Conservation (phyloP, 2,329 filamentous ascomycete species). For the Ophiostoma ulmi region DNA sequence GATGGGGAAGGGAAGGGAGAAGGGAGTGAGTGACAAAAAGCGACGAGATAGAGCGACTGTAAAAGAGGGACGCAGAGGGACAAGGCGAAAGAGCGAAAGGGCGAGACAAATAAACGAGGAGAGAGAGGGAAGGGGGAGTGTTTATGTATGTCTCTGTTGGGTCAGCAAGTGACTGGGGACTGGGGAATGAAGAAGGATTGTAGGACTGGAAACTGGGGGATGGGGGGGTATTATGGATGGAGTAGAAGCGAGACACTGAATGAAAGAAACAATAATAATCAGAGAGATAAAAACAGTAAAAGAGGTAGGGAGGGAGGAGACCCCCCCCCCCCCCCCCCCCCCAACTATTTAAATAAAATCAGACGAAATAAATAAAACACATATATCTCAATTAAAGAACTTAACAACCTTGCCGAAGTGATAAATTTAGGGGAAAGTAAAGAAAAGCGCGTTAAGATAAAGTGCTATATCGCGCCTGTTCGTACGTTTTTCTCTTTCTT, state of each 20-base stretch:
- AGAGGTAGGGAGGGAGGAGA: not conserved
- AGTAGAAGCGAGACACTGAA: not conserved
- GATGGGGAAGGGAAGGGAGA: not conserved
- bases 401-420: not conserved
- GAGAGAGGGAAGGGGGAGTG: slow-evolving; percentile 7
- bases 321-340: too few species aligned
- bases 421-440: not conserved
- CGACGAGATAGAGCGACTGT: not conserved
- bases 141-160: slow-evolving; percentile 19
- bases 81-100: not conserved
- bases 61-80: not conserved
- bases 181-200: slow-evolving; percentile 7
- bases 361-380: not conserved
- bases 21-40: not conserved
- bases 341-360: not conserved
- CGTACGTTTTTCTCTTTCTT: not conserved
- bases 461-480: not conserved
- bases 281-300: not conserved
- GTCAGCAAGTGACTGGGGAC: slow-evolving; percentile 4
- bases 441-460: not conserved
- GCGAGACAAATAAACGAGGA: not conserved
- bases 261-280: not conserved
- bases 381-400: not conserved
- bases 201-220: slow-evolving; percentile 6
- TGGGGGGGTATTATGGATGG: not conserved